These are phyloP conservation scores for Syzygium jambos DNA, from an alignment of 345 rosid genomes.

Conservation along the genomic window DNA sequence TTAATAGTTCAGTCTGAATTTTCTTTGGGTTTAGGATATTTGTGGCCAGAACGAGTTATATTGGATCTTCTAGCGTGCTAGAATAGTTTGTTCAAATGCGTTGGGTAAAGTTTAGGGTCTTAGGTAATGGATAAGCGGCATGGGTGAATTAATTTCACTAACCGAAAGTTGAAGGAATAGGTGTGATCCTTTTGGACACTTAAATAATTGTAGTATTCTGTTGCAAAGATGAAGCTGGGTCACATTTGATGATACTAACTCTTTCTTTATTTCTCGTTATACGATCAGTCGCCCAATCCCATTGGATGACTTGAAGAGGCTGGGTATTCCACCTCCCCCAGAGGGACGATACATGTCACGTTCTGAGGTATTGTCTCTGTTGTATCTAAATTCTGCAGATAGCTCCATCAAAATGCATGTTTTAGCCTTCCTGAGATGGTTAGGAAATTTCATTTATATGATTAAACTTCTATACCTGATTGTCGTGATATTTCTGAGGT, in stretches of 20 bases:
- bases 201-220: not conserved
- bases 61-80: not conserved
- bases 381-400: not conserved
- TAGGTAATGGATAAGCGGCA: not conserved
- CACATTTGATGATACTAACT: not conserved
- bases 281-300: slow-evolving; percentile 68
- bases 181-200: not conserved
- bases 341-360: slow-evolving; percentile 84
- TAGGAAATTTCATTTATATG: not conserved
- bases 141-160: not conserved
- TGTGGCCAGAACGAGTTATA: not conserved
- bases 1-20: not conserved
- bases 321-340: slow-evolving; percentile 89
- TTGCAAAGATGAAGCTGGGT: not conserved
- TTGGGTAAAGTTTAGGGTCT: not conserved
- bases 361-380: slow-evolving; percentile 37
- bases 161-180: not conserved
- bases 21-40: not conserved
- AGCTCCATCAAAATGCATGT: not conserved
- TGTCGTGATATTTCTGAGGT: not conserved
- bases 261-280: not conserved
- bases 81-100: not conserved
- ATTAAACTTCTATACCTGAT: not conserved
- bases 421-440: not conserved
- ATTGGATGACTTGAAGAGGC: slow-evolving; percentile 67